These are phyloP conservation scores for Kappamyces sp. DNA, from an alignment of 192 early-diverging fungal species.

Conservation along the genomic window DNA sequence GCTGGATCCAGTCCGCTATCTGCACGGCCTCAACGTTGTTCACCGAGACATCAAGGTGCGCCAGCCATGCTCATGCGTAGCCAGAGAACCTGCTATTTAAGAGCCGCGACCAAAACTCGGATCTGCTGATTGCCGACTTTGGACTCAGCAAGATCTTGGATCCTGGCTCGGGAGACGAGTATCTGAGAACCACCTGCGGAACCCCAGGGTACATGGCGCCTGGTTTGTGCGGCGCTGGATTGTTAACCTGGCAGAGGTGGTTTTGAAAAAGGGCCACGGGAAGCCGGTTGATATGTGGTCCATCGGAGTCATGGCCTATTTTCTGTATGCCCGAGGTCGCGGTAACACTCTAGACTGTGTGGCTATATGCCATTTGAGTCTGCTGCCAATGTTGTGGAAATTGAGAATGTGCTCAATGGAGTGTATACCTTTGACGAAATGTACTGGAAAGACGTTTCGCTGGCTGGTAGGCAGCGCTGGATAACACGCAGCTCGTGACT, in stretches of 20 bases:
- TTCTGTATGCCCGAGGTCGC: conserved; percentile 48
- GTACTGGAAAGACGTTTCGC: conserved; percentile 71
- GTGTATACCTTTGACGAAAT: conserved; percentile 43
- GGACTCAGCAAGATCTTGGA: conserved; percentile 49
- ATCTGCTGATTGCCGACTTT: conserved; percentile 54
- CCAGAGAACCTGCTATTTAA: conserved; percentile 51
- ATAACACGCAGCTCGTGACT: conserved; percentile 54
- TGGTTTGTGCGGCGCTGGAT: background rate
- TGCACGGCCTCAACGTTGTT: conserved; percentile 82
- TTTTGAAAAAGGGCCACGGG: conserved; percentile 76
- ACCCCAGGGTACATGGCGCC: conserved; percentile 67
- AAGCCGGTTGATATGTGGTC: conserved; percentile 94
- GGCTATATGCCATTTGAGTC: conserved; percentile 57
- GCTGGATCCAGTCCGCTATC: conserved; percentile 69
- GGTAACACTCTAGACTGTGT: conserved; percentile 33
- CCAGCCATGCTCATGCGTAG: conserved; percentile 25
- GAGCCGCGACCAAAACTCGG: conserved; percentile 20
- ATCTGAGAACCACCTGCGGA: conserved; percentile 77
- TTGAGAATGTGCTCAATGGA: conserved; percentile 39
- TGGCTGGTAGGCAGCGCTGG: conserved; percentile 16
- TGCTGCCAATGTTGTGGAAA: conserved; percentile 32
- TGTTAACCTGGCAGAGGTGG: conserved; percentile 53
- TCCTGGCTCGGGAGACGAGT: conserved; percentile 41
- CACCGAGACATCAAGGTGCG: conserved; percentile 61
- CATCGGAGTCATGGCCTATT: conserved; percentile 87